Base-by-base conservation (phyloP, 2,329 filamentous ascomycete genomes). In the Arthroderma sp. region DNA sequence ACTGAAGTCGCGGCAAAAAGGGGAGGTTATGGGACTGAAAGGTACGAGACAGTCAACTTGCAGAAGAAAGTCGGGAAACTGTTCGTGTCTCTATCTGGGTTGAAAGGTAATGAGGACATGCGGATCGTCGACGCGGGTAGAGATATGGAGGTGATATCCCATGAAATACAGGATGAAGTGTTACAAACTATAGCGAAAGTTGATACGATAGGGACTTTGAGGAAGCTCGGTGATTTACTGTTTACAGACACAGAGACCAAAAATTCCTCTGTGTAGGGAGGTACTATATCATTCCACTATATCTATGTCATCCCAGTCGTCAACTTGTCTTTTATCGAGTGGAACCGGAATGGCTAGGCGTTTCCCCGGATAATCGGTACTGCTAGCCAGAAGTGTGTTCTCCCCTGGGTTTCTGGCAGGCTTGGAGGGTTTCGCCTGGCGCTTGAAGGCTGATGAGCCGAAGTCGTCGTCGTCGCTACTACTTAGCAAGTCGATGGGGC, bases 21-120 rank as follows among this genome's bases (percentile, higher is more conserved):
- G 17, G 90, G 89, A n/a, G 91, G 89, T 0, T 98, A 85, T 76
- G 93, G 93, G 1, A 81, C 79, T 17, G 93, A 98, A 76, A 79
- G 88, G 61, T 98, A 97, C 67, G 93, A 98, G 74, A 86, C 83
- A 68, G 81, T 80, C 59, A 83, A 84, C 66, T 87, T 95, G 82
- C 93, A 98, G 74, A 76, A 79, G 60, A 80, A 83, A 8, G 93
- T 97, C 13, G 76, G 88, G 19, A 80, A 84, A 61, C 69, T 94
- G 54, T 96, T 95, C 70, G 79, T 73, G 41, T 73, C 74, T 11
- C 66, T 85, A 63, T 73, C 77, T 61, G 64, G 71, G 57, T 66
- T 68, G 38, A 74, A 76, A 54, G 76, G 79, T 59, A 73, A 73
- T 25, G 75, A 77, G 31, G 76, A 81, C 60, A 77, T 84, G 57